Conservation (phyloP, 1,284 basidiomycete species). For the Fomitopsis schrenkii region DNA sequence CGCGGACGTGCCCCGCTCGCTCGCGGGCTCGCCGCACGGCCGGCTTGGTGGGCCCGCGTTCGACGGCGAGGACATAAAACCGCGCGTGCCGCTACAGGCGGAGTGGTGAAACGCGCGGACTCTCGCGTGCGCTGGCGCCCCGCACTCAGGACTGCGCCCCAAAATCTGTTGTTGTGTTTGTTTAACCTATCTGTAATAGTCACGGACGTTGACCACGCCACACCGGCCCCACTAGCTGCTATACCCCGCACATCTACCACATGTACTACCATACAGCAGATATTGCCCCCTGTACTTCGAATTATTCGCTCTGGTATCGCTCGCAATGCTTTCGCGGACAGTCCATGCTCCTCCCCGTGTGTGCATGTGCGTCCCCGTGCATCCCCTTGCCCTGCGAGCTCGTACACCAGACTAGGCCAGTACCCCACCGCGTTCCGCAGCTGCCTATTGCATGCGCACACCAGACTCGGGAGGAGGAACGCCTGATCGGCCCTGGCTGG, state of each 20-base stretch:
- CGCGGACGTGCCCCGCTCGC: slow-evolving; percentile 1
- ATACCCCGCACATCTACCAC: not conserved
- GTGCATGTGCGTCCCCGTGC: not conserved
- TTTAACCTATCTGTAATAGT: not conserved
- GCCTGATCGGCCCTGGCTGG: not conserved
- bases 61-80: slow-evolving; percentile 8
- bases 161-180: not conserved
- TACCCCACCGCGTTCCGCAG: not conserved
- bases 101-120: not conserved
- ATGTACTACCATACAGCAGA: not conserved
- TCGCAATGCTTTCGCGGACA: not conserved
- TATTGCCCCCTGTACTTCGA: not conserved
- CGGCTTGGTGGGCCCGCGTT: not conserved
- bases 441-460: not conserved
- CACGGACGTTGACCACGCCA: not conserved
- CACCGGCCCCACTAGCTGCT: not conserved
- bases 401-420: too few relatives aligned
- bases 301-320: not conserved
- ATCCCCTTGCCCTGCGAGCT: not conserved
- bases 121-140: not conserved
- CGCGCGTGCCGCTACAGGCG: not conserved
- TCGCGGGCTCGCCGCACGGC: not conserved
- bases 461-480: not conserved
- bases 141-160: not conserved
- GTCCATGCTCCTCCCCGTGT: not conserved